phyloP scores from a whole-genome alignment of 495 filamentous ascomycete species.

The Daldinia childiae region DNA sequence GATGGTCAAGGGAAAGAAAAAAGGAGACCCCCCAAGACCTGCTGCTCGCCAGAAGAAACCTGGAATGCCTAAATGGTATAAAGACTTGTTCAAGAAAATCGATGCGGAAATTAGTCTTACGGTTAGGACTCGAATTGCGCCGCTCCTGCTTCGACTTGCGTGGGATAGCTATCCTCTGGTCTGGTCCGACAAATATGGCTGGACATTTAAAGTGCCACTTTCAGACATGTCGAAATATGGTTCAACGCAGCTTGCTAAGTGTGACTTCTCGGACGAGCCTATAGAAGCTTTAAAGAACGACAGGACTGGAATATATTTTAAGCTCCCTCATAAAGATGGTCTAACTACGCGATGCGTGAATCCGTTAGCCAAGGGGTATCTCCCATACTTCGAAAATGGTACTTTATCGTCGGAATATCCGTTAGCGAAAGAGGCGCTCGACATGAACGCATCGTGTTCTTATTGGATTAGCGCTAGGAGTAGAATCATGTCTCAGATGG shows the following conservation, averaged over 20 bases:
- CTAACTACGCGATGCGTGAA: slow-evolving; percentile 82
- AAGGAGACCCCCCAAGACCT: slow-evolving; percentile 77
- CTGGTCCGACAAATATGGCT: slow-evolving; percentile 93
- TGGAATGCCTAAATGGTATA: slow-evolving; percentile 96
- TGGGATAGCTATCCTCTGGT: slow-evolving; percentile 92
- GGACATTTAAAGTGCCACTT: slow-evolving; percentile 83
- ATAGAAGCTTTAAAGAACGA: slow-evolving; percentile 72
- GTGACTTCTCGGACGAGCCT: slow-evolving; percentile 80
- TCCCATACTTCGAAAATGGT: slow-evolving; percentile 89
- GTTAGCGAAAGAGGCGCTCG: slow-evolving; percentile 91
- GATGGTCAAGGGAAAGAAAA: slow-evolving; percentile 91
- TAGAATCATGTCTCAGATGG: slow-evolving; percentile 90
- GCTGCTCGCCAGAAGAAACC: slow-evolving; percentile 89
- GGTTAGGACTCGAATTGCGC: slow-evolving; percentile 87
- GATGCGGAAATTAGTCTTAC: slow-evolving; percentile 75
- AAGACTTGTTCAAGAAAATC: slow-evolving; percentile 78
- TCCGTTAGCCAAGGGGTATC: slow-evolving; percentile 90
- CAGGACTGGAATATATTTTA: slow-evolving; percentile 76
- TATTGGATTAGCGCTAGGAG: slow-evolving; percentile 98
- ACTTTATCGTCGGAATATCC: slow-evolving; percentile 84
- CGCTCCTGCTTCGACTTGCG: slow-evolving; percentile 80
- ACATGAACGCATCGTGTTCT: slow-evolving; percentile 98
- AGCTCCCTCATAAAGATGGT: slow-evolving; percentile 95
- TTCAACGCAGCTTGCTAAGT: slow-evolving; percentile 73
- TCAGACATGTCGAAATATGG: slow-evolving; percentile 70